Conservation (phyloP, 495 filamentous ascomycete genomes). For the Pyrenopolyporus hunteri region DNA sequence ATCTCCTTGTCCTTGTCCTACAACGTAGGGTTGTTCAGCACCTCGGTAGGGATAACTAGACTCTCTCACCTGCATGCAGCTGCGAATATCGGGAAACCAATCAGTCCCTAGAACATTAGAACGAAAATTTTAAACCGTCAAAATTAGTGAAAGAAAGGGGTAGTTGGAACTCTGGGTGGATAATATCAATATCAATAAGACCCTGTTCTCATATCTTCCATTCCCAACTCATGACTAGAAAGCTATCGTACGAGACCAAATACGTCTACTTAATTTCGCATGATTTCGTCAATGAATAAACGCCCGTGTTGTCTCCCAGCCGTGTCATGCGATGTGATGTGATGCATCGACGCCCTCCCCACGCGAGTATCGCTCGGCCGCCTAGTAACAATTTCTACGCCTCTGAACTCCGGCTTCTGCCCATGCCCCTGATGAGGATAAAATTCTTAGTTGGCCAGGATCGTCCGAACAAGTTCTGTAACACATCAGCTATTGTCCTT, state of each 20-base stretch:
- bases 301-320: constrained; percentile 41
- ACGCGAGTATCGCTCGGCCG: constrained; percentile 4
- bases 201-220: constrained; percentile 10
- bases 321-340: constrained; percentile 28
- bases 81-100: too few species aligned
- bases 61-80: too few species aligned
- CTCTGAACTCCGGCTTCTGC: constrained; percentile 32
- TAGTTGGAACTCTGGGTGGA: neutral
- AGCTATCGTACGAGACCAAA: constrained; percentile 28
- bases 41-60: too few species aligned
- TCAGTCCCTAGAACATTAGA: too few species aligned
- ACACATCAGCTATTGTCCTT: constrained; percentile 10
- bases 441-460: constrained; percentile 79
- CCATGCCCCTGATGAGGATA: constrained; percentile 8
- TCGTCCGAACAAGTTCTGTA: constrained; percentile 87
- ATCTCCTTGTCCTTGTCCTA: too few species aligned
- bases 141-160: neutral
- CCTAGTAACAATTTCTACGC: constrained; percentile 26
- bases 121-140: too few species aligned
- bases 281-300: constrained; percentile 39
- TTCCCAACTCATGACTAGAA: constrained; percentile 20
- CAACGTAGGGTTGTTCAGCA: too few species aligned
- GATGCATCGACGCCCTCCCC: constrained; percentile 7
- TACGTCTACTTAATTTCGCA: constrained; percentile 28
- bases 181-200: neutral